phyloP scores from a whole-genome alignment of 116 monocot genomes.

The Zostera marina region DNA sequence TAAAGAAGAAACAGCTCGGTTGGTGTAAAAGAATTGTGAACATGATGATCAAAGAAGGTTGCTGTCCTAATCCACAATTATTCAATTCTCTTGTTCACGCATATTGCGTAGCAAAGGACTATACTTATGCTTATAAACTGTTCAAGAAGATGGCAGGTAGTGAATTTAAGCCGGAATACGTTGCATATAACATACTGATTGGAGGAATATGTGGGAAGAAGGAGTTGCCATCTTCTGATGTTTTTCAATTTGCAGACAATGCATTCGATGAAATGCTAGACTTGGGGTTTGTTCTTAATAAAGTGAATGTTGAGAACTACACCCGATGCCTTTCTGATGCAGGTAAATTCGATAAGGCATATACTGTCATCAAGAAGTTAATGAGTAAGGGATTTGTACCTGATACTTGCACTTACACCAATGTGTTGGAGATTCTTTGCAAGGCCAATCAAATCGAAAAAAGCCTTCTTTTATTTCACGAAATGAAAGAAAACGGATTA shows the following conservation, averaged over 20 bases:
- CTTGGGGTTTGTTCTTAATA: slow-evolving; percentile 77
- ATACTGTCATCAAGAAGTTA: slow-evolving; percentile 64
- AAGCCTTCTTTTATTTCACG: slow-evolving; percentile 60
- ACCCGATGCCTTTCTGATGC: slow-evolving; percentile 49
- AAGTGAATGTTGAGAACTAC: slow-evolving; percentile 70
- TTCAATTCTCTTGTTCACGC: slow-evolving; percentile 86
- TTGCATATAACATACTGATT: slow-evolving; percentile 82
- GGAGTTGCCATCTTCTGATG: slow-evolving; percentile 22
- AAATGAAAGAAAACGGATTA: slow-evolving; percentile 67
- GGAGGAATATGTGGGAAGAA: slow-evolving; percentile 73
- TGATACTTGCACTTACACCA: slow-evolving; percentile 62
- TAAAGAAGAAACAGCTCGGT: slow-evolving; percentile 75
- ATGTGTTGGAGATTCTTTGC: slow-evolving; percentile 66
- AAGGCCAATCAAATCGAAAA: slow-evolving; percentile 53
- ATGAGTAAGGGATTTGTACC: slow-evolving; percentile 85
- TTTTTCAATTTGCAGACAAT: slow-evolving; percentile 54
- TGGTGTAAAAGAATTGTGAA: slow-evolving; percentile 91
- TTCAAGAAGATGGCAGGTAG: slow-evolving; percentile 65
- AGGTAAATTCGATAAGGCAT: slow-evolving; percentile 60
- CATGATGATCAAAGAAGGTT: slow-evolving; percentile 85
- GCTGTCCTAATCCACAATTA: slow-evolving; percentile 42
- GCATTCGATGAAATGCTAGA: slow-evolving; percentile 69
- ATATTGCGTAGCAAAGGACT: slow-evolving; percentile 58
- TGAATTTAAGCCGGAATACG: slow-evolving; percentile 58
- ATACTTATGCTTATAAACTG: slow-evolving; percentile 71